phyloP scores from a whole-genome alignment of 177 flowering plant species.

The Vitis hybrid region DNA sequence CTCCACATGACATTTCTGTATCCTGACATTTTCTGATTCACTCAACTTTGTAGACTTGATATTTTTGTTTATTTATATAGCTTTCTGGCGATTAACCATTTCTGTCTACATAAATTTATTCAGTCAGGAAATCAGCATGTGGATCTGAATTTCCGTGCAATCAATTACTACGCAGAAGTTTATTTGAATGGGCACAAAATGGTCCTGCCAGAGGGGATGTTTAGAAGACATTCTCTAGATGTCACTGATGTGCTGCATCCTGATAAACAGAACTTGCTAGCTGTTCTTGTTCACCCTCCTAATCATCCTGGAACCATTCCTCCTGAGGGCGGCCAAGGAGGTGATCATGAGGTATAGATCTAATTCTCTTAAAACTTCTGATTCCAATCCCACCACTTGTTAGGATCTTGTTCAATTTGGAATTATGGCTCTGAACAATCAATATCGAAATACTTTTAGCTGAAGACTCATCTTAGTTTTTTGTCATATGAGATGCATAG shows the following conservation, averaged over 20 bases:
- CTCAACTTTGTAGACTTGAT: neutral
- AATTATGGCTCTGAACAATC: neutral
- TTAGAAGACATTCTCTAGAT: conserved; percentile 87
- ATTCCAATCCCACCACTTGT: neutral
- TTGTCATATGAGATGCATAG: neutral
- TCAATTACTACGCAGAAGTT: conserved; percentile 91
- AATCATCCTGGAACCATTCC: conserved; percentile 93
- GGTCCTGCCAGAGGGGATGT: conserved; percentile 90
- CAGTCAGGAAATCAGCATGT: conserved; percentile 75
- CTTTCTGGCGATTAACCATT: neutral
- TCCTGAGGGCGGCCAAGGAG: conserved; percentile 95
- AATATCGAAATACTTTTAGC: neutral
- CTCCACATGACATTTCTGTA: neutral
- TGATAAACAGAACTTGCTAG: conserved; percentile 78
- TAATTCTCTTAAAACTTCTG: neutral
- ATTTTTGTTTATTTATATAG: neutral
- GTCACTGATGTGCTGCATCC: conserved; percentile 73
- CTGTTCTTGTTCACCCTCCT: conserved; percentile 92
- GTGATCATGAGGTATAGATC: conserved; percentile 88
- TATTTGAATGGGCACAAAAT: conserved; percentile 89
- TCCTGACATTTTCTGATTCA: neutral
- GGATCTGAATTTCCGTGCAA: conserved; percentile 88
- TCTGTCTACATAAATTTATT: conserved; percentile 12
- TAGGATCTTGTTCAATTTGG: neutral
- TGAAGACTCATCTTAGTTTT: neutral